phyloP scores from a whole-genome alignment of 805 yeast genomes.

The Metschnikowia continentalis region DNA sequence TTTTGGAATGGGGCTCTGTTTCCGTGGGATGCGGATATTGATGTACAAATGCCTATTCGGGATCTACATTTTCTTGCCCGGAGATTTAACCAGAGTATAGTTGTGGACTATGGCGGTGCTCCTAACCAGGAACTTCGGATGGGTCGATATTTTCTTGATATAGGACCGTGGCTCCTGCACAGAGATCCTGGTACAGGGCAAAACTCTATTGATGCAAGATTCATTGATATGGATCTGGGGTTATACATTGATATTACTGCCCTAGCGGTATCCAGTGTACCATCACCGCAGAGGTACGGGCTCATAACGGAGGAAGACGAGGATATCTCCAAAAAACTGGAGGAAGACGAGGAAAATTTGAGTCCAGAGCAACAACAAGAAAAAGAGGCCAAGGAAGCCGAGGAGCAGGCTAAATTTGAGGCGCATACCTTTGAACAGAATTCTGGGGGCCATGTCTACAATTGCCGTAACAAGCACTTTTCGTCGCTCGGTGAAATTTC shows the following conservation, averaged over 20 bases:
- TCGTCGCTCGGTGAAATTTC: slow-evolving; percentile 30
- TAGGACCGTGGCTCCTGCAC: slow-evolving; percentile 48
- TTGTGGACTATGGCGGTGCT: slow-evolving; percentile 27
- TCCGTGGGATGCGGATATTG: slow-evolving; percentile 29
- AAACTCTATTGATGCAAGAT: slow-evolving; percentile 60
- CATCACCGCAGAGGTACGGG: slow-evolving; percentile 7
- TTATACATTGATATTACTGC: slow-evolving; percentile 72
- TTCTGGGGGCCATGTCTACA: slow-evolving; percentile 24
- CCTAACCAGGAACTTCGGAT: slow-evolving; percentile 39
- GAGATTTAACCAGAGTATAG: slow-evolving; percentile 21
- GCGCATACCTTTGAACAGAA: slow-evolving; percentile 17
- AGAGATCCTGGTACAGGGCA: slow-evolving; percentile 46
- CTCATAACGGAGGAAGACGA: background rate
- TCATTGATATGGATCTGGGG: slow-evolving; percentile 70
- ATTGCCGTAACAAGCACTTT: slow-evolving; percentile 40
- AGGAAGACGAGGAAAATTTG: background rate
- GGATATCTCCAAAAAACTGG: background rate
- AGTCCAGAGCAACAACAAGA: background rate
- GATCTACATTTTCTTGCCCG: slow-evolving; percentile 21
- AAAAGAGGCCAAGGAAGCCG: background rate
- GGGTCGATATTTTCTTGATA: slow-evolving; percentile 48
- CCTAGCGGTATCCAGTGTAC: slow-evolving; percentile 30
- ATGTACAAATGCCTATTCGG: slow-evolving; percentile 25
- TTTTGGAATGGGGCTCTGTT: slow-evolving; percentile 27
- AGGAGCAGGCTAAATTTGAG: background rate